phyloP scores from a whole-genome alignment of 805 yeast genomes.

The Ogataea neopini region DNA sequence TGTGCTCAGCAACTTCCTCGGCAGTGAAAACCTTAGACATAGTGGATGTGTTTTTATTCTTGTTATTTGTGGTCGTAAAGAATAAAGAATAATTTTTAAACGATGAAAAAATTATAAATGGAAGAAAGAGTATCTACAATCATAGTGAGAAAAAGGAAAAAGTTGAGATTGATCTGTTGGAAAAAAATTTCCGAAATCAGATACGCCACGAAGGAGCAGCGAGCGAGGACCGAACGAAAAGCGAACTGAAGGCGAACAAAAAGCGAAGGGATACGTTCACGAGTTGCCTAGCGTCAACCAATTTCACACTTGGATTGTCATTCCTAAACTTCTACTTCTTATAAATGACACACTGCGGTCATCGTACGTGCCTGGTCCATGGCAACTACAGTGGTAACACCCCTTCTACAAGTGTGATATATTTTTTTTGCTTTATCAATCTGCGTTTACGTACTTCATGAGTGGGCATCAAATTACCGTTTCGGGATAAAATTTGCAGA shows the following conservation, averaged over 20 bases:
- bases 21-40: constrained; percentile 57
- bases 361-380: too few species aligned
- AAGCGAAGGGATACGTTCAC: too few species aligned
- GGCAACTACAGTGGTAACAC: too few species aligned
- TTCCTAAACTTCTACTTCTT: too few species aligned
- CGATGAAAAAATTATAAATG: constrained; percentile 3
- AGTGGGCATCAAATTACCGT: constrained; percentile 4
- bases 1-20: constrained; percentile 73
- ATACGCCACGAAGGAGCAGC: neutral
- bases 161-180: constrained; percentile 1
- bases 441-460: neutral
- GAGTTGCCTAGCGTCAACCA: too few species aligned
- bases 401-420: too few species aligned
- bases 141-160: constrained; percentile 5
- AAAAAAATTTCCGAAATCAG: constrained; percentile 5
- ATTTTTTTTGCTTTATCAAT: neutral
- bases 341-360: too few species aligned
- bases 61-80: neutral
- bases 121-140: neutral
- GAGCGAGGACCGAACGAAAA: neutral
- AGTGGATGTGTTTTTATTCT: constrained; percentile 3
- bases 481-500: constrained; percentile 12
- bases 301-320: too few species aligned
- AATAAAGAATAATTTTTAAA: neutral
- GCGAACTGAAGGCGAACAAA: too few species aligned